phyloP scores from a whole-genome alignment of 352 stramenopile species.

The Halophytophthora polymorphica region DNA sequence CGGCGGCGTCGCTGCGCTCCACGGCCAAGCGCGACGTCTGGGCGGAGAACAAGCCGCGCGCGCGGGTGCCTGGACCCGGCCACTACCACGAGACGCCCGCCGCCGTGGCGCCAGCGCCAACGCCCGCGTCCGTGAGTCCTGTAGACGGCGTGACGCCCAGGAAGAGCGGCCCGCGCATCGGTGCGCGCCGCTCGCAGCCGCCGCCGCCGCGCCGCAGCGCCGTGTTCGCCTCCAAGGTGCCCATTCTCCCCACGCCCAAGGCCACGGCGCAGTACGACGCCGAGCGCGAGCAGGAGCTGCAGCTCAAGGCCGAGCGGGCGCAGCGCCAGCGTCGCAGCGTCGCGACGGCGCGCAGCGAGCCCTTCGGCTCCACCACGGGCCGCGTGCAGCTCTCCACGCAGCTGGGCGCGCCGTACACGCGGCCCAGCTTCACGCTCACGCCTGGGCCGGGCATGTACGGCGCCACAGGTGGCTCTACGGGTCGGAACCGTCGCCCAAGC shows the following conservation, averaged over 20 bases:
- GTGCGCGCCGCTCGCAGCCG: constrained; percentile 19
- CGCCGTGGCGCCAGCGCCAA: neutral
- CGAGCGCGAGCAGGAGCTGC: constrained; percentile 63
- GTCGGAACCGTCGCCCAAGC: constrained; percentile 11
- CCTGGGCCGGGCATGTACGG: constrained; percentile 62
- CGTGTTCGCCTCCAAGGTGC: constrained; percentile 76
- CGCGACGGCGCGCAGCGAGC: constrained; percentile 30
- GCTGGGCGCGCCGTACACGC: constrained; percentile 51
- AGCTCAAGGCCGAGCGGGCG: constrained; percentile 44
- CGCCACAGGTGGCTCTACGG: neutral
- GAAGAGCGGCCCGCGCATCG: constrained; percentile 19
- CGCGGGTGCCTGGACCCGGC: constrained; percentile 52
- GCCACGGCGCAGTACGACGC: constrained; percentile 42
- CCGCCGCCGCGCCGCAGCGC: constrained; percentile 42
- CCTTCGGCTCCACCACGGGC: constrained; percentile 69
- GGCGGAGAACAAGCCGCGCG: constrained; percentile 52
- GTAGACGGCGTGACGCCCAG: constrained; percentile 4
- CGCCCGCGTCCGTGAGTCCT: constrained; percentile 1
- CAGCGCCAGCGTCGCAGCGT: constrained; percentile 24
- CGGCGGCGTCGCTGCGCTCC: constrained; percentile 56
- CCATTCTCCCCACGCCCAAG: constrained; percentile 49
- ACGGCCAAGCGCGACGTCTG: constrained; percentile 76
- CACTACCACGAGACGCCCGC: constrained; percentile 39
- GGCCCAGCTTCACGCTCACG: constrained; percentile 51
- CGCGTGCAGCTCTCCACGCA: constrained; percentile 54